Evolutionary conservation across 208 protist species (phyloP).

Genomic region (Acanthamoeba lugdunensis): DNA sequence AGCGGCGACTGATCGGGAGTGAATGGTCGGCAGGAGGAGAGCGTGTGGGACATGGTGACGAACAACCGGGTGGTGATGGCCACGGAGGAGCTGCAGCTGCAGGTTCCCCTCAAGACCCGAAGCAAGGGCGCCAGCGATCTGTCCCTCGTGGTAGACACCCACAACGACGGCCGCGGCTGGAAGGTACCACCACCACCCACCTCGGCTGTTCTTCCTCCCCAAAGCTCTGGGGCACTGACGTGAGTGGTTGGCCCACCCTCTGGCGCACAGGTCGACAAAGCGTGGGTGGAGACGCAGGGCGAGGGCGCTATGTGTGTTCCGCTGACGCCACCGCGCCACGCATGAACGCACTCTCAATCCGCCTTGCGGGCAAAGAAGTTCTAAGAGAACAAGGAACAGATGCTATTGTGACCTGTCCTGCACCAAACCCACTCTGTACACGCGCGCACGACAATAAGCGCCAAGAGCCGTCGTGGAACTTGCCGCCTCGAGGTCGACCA

Average conservation of each 20-base stretch:
- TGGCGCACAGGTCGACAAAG: not conserved
- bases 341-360: too few relatives aligned
- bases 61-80: slow-evolving; percentile 26
- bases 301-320: not conserved
- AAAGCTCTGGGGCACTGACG: not conserved
- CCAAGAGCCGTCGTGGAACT: too few relatives aligned
- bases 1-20: not conserved
- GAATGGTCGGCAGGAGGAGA: not conserved
- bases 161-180: slow-evolving; percentile 27
- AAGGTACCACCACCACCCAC: not conserved
- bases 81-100: slow-evolving; percentile 6
- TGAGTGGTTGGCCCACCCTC: not conserved
- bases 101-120: not conserved
- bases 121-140: too few relatives aligned
- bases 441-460: too few relatives aligned
- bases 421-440: too few relatives aligned
- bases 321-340: not conserved
- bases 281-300: not conserved
- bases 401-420: too few relatives aligned
- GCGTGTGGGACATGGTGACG: not conserved
- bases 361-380: too few relatives aligned
- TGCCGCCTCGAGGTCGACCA: too few relatives aligned
- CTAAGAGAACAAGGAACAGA: too few relatives aligned
- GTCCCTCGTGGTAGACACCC: not conserved
- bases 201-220: not conserved